Evolutionary conservation across 768 basidiomycete species (phyloP), one percentile per base, ranked within the genome.

Genomic region (Collybia sp.): DNA sequence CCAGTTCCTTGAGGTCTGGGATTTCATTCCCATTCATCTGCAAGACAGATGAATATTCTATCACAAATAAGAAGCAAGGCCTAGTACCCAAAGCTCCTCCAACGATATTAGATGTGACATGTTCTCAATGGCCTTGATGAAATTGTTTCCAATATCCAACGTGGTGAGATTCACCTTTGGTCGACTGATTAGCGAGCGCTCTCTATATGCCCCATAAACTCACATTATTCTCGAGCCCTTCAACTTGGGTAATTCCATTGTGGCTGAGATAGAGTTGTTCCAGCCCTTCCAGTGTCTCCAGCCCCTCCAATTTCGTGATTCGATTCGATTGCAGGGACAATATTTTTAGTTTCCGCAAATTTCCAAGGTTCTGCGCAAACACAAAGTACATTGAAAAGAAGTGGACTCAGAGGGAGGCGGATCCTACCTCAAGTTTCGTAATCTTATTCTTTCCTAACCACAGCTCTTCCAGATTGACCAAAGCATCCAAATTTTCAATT

Each of bases 401-500:
- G 33, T 33, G 6, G 42, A 45, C 6, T 18, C 3, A 15, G 18
- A n/a, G 43, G 42, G 43, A 36, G 32, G 42, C 8, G 34, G 30
- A 19, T 15, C 13, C 31, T 52, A 90, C 91, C 76, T 94, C 88
- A 3, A 99, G 76, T 61, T 80, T 84, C 5, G 83, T 62, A 47
- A 99, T 91, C 70, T 97, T 99, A 63, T 99, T 99, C 76, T 99
- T 99, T 6, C 96, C 96, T 2, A 98, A 67, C 93, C 95, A 98
- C 2, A 99, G 71, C 56, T 97, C 93, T 53, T 93, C 90, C 9
- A 99, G 70, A 53, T 86, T 88, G 1, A 83, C 78, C 33, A 96
- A 69, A 1, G 78, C 72, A 10, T 90, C 89, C 3, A 98, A 65
- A 34, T 85, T 85, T 61, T 97, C 91, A 47, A 99, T 95, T 70